These are phyloP conservation scores for Limnanthes douglasii DNA, from an alignment of 345 rosid species.

Conservation along the genomic window DNA sequence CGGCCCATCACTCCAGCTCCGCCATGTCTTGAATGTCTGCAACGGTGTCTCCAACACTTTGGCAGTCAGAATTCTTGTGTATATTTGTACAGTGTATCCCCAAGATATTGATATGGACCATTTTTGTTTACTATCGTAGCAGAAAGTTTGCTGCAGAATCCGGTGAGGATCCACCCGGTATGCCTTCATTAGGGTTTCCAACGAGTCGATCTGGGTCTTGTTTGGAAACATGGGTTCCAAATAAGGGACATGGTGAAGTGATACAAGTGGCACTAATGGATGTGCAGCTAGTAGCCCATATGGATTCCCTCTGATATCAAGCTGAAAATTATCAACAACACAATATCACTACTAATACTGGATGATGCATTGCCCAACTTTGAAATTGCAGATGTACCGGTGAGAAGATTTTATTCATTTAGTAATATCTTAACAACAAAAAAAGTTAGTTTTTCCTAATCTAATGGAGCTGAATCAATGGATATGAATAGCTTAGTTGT, in stretches of 20 bases:
- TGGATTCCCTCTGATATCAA: conserved; percentile 61
- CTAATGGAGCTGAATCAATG: too few relatives aligned
- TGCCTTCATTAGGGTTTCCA: conserved; percentile 29
- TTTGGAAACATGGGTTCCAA: conserved; percentile 45
- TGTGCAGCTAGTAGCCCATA: conserved; percentile 73
- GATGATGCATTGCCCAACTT: too few relatives aligned
- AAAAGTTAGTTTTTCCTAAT: too few relatives aligned
- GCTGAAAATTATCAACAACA: conserved; percentile 20
- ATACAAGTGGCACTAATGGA: conserved; percentile 54
- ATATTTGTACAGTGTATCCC: conserved; percentile 74
- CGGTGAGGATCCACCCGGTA: conserved; percentile 42
- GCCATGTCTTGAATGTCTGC: conserved; percentile 71
- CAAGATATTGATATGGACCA: conserved; percentile 76
- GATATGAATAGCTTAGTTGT: too few relatives aligned
- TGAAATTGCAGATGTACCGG: too few relatives aligned
- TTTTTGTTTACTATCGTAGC: conserved; percentile 36
- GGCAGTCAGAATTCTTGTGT: conserved; percentile 25
- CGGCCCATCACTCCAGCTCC: conserved; percentile 43
- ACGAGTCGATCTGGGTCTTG: conserved; percentile 26
- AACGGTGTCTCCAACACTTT: conserved; percentile 33
- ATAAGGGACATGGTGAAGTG: conserved; percentile 58
- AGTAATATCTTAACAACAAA: too few relatives aligned
- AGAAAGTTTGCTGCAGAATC: conserved; percentile 48
- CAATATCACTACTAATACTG: too few relatives aligned
- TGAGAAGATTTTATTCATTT: too few relatives aligned